phyloP scores from a whole-genome alignment of 257 asterid species.

The Capsicum chinense region DNA sequence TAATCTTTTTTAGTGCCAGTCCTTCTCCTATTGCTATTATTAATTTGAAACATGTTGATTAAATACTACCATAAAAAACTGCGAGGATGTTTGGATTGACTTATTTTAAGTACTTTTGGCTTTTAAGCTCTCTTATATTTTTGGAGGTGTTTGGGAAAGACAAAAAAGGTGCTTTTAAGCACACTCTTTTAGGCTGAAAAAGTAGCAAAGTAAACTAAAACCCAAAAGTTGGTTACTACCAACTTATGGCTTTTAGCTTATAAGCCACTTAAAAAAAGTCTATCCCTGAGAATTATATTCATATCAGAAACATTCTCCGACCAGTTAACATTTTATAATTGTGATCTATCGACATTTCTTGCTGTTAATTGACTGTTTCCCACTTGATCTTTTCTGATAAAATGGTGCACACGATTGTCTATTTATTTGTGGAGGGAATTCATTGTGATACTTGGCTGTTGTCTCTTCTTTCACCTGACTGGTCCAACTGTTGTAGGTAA shows the following conservation, averaged over 20 bases:
- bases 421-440: neutral
- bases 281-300: neutral
- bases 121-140: no score
- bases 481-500: constrained; percentile 55
- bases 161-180: no score
- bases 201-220: no score
- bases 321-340: neutral
- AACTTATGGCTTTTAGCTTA: no score
- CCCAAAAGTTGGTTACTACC: no score
- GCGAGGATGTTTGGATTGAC: no score
- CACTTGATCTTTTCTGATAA: neutral
- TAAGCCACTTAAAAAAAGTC: no score
- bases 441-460: neutral
- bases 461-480: neutral
- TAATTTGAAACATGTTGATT: neutral
- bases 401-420: neutral
- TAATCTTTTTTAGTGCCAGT: neutral
- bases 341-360: neutral
- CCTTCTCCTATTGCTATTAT: neutral
- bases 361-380: neutral
- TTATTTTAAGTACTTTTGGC: no score
- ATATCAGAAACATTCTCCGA: neutral
- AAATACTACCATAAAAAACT: neutral
- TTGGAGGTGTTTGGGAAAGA: no score
- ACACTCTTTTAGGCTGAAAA: no score